phyloP scores from a whole-genome alignment of 2,329 filamentous ascomycete species.

The Claviceps digitariae region DNA sequence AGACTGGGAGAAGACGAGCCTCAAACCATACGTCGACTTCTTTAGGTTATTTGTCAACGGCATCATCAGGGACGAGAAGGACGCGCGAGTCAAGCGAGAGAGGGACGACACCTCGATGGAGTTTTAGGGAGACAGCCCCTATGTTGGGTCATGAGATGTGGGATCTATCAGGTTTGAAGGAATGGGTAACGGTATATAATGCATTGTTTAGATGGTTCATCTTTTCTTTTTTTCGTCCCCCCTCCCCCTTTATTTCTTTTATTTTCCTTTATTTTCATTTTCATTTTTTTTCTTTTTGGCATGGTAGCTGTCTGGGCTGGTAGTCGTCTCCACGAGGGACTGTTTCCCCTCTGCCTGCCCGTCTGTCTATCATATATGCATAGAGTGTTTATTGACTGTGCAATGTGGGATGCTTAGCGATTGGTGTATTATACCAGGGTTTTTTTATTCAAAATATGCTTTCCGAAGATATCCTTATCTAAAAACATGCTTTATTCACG shows the following conservation, averaged over 20 bases:
- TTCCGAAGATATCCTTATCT: no score
- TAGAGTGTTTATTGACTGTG: no score
- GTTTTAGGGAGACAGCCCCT: constrained; percentile 24
- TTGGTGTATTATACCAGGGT: neutral
- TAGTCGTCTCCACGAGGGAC: no score
- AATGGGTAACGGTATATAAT: neutral
- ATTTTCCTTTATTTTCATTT: no score
- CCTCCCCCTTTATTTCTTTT: no score
- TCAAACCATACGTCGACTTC: constrained; percentile 84
- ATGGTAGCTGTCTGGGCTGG: no score
- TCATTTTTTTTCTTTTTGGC: neutral
- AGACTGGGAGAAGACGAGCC: constrained; percentile 94
- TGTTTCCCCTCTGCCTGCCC: neutral
- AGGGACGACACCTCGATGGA: constrained; percentile 39
- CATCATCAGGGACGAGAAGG: constrained; percentile 64
- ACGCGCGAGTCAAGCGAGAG: constrained; percentile 40
- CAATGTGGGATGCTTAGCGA: neutral
- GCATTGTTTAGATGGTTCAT: neutral
- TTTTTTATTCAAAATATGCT: no score
- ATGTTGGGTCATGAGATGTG: neutral
- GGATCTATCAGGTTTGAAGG: neutral
- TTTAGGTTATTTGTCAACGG: constrained; percentile 71
- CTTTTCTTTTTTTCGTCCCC: no score
- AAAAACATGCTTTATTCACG: no score
- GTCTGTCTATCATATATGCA: neutral